Evolutionary conservation across 768 basidiomycete genomes (phyloP).

Genomic region (Russula sp.): DNA sequence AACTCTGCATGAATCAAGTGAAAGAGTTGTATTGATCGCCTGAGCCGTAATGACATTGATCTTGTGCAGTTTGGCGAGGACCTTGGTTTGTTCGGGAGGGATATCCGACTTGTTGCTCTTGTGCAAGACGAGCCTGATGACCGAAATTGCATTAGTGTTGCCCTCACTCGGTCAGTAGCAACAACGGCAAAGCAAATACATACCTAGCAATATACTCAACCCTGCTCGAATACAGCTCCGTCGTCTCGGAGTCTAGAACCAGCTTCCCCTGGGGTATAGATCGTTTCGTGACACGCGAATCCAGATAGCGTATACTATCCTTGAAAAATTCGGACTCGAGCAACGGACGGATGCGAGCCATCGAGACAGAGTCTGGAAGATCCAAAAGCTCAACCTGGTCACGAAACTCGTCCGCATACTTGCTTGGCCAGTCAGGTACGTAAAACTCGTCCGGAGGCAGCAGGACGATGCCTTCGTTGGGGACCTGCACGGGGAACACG

Average conservation of each 20-base stretch:
- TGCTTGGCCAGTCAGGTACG: constrained; percentile 21
- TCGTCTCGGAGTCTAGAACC: constrained; percentile 2
- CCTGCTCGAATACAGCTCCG: constrained; percentile 16
- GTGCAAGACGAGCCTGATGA: constrained; percentile 9
- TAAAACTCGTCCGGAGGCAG: constrained; percentile 19
- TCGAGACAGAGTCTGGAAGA: constrained; percentile 2
- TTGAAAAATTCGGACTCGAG: constrained; percentile 15
- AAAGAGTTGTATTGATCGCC: constrained; percentile 9
- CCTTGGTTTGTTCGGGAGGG: background rate
- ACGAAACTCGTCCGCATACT: constrained; percentile 15
- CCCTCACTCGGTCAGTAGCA: background rate
- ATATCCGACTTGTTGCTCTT: background rate
- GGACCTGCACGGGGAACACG: constrained; percentile 15
- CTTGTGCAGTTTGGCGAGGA: constrained; percentile 11
- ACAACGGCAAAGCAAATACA: background rate
- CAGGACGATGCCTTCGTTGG: background rate
- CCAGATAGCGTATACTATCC: constrained; percentile 12
- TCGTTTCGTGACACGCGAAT: background rate
- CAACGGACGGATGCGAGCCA: constrained; percentile 8
- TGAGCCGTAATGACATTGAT: constrained; percentile 11
- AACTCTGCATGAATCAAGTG: background rate
- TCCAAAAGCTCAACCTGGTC: constrained; percentile 14
- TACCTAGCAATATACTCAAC: constrained; percentile 16
- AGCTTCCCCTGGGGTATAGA: constrained; percentile 6
- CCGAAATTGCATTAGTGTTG: background rate